A percentile compares a stretch with the other conserved stretches of the same genome.
Conservation (phyloP, 2,329 filamentous ascomycete genomes). For the Allantophomopsis lycopodina region DNA sequence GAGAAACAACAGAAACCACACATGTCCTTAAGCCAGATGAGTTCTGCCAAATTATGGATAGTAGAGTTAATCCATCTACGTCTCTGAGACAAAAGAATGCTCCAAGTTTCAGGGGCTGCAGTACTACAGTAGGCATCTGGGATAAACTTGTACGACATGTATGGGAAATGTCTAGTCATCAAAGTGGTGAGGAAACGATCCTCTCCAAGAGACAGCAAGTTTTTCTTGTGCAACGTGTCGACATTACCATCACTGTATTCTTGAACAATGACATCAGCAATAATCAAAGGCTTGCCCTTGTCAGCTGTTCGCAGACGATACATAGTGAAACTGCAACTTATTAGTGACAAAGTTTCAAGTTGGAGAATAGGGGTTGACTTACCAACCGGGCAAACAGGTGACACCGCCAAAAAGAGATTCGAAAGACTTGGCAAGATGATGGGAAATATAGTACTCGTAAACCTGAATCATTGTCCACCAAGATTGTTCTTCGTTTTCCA, state of each 20-base stretch:
- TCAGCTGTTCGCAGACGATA: slow-evolving; percentile 91
- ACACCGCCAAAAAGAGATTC: slow-evolving; percentile 96
- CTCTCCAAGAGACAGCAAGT: slow-evolving; percentile 82
- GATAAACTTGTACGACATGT: slow-evolving; percentile 93
- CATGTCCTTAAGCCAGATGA: slow-evolving; percentile 82
- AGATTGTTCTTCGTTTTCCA: slow-evolving; percentile 87
- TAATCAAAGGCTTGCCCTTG: slow-evolving; percentile 87
- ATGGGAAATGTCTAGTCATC: slow-evolving; percentile 96
- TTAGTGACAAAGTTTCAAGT: slow-evolving; percentile 19
- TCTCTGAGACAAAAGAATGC: slow-evolving; percentile 88
- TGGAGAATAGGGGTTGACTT: slow-evolving; percentile 26
- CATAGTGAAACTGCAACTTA: slow-evolving; percentile 76
- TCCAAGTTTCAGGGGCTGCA: slow-evolving; percentile 88
- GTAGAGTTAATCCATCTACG: slow-evolving; percentile 99
- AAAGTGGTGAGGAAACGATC: slow-evolving; percentile 95
- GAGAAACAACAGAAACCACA: slow-evolving; percentile 99
- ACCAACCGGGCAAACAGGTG: slow-evolving; percentile 98
- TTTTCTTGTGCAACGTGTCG: slow-evolving; percentile 91
- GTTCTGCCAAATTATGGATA: slow-evolving; percentile 86
- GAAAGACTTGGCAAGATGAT: slow-evolving; percentile 92
- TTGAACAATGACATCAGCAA: slow-evolving; percentile 72
- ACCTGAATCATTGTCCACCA: slow-evolving; percentile 99
- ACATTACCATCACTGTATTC: slow-evolving; percentile 85
- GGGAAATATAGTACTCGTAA: slow-evolving; percentile 98
- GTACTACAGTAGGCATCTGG: slow-evolving; percentile 88